phyloP scores from a whole-genome alignment of 805 yeast genomes.

The Candida michaelii region DNA sequence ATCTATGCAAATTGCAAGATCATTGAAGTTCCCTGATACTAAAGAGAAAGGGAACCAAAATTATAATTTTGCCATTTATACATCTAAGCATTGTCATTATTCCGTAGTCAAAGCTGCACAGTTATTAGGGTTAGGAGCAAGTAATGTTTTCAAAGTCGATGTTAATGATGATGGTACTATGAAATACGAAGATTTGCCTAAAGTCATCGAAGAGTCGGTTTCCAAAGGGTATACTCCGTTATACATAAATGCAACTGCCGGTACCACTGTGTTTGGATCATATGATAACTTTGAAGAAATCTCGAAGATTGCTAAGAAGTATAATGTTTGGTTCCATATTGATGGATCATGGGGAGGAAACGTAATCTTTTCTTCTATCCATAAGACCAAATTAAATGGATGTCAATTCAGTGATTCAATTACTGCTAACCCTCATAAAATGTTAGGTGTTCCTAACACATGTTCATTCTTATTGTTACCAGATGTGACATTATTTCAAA shows the following conservation, averaged over 20 bases:
- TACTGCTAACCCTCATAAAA: constrained; percentile 82
- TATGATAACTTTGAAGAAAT: constrained; percentile 67
- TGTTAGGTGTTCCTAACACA: constrained; percentile 83
- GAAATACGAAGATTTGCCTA: constrained; percentile 48
- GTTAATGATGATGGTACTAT: constrained; percentile 58
- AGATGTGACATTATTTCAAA: constrained; percentile 61
- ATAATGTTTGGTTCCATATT: constrained; percentile 74
- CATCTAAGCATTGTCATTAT: constrained; percentile 74
- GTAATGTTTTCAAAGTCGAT: constrained; percentile 60
- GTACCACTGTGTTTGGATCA: constrained; percentile 85
- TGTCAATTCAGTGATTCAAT: constrained; percentile 68
- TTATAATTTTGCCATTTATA: constrained; percentile 63
- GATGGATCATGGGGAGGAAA: constrained; percentile 95
- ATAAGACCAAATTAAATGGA: constrained; percentile 53
- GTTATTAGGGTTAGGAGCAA: constrained; percentile 67
- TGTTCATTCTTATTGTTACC: constrained; percentile 75
- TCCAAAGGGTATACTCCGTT: constrained; percentile 66
- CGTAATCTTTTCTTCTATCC: constrained; percentile 59
- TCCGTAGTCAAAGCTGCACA: constrained; percentile 82
- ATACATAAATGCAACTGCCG: constrained; percentile 81
- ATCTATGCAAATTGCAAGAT: constrained; percentile 71
- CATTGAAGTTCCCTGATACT: constrained; percentile 66
- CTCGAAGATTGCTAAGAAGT: constrained; percentile 49
- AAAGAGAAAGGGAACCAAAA: constrained; percentile 55
- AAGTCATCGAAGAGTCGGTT: constrained; percentile 42